Evolutionary conservation across 345 rosid genomes (phyloP), one percentile per base, ranked within the genome.

Genomic region (Trapa incisa): DNA sequence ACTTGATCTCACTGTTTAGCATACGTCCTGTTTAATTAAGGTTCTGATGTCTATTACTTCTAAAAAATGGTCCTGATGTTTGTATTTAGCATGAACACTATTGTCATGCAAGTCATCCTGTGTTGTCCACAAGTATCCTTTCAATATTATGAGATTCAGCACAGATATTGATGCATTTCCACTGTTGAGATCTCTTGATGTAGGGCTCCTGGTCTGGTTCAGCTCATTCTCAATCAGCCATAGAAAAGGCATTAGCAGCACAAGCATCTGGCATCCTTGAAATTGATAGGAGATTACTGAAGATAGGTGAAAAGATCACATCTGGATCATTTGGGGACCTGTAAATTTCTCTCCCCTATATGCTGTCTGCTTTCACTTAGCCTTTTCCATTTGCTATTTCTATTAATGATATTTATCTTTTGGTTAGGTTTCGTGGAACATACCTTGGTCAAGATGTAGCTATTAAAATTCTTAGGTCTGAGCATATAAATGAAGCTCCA

Each of bases 371-470:
- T 47, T 68, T 6, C 38, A 29, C 54, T 79, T 72, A 50, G 12
- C 65, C 14, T 5, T 39, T 70, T 3, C 8, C 13, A 17, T 69
- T 62, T 50, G 36, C 32, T 47, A 66, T 38, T 65, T 22, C 63
- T 3, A 57, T 71, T 9, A 62, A 72, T 60, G 75, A 65, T 29
- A 37, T 67, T 75, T 50, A 33, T 57, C 67, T 71, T 42, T 22
- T 74, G 29, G 64, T 17, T 73, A 88, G 95, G 79, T 79, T 78
- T 73, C 82, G 69, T 39, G 91, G 91, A 68, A 68, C 76, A 75
- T 88, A 84, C 80, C 76, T 77, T 72, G 89, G 87, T 72, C 85
- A 84, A 79, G 91, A 86, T 77, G 95, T 88, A 67, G 95, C 91
- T 22, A 53, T 88, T 65, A 88, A 88, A 75, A 67, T 84, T 65